Evolutionary conservation across 2,329 filamentous ascomycete genomes (phyloP).

Genomic region (Pseudogymnoascus sp.): DNA sequence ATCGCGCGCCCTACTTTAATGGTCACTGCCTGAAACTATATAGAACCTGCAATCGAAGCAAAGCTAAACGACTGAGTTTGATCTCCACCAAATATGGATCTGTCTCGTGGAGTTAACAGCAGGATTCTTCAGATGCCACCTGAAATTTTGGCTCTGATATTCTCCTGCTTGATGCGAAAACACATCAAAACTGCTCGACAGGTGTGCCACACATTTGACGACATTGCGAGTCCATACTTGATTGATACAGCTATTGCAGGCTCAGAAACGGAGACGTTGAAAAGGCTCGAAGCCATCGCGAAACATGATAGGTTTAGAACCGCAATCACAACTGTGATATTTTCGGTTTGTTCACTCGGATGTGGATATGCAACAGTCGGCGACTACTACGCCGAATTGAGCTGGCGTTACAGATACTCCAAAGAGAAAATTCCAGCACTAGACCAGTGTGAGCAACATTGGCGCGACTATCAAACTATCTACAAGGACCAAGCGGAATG

Average conservation of each 20-base stretch:
- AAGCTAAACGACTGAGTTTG: not conserved
- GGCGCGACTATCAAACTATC: not conserved
- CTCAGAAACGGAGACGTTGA: slow-evolving; percentile 10
- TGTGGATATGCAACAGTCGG: not conserved
- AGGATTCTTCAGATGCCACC: slow-evolving; percentile 9
- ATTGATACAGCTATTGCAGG: slow-evolving; percentile 6
- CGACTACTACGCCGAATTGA: slow-evolving; percentile 6
- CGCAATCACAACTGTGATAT: not conserved
- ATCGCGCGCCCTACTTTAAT: not conserved
- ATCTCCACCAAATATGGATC: not conserved
- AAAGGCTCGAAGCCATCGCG: slow-evolving; percentile 10
- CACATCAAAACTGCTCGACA: slow-evolving; percentile 9
- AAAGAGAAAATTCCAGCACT: not conserved
- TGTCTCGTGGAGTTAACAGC: not conserved
- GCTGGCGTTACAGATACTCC: not conserved
- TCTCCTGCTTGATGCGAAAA: slow-evolving; percentile 1
- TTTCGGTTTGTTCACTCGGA: slow-evolving; percentile 9
- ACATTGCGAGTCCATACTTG: slow-evolving; percentile 5
- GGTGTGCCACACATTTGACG: not conserved
- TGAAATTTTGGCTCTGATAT: slow-evolving; percentile 7
- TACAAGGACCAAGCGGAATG: slow-evolving; percentile 9
- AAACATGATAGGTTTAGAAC: not conserved
- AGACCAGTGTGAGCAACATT: slow-evolving; percentile 6
- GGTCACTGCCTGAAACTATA: too few species aligned
- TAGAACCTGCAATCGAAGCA: not conserved